phyloP scores from a whole-genome alignment of 192 early-diverging fungal species.

The Coemansia nantahalensis region DNA sequence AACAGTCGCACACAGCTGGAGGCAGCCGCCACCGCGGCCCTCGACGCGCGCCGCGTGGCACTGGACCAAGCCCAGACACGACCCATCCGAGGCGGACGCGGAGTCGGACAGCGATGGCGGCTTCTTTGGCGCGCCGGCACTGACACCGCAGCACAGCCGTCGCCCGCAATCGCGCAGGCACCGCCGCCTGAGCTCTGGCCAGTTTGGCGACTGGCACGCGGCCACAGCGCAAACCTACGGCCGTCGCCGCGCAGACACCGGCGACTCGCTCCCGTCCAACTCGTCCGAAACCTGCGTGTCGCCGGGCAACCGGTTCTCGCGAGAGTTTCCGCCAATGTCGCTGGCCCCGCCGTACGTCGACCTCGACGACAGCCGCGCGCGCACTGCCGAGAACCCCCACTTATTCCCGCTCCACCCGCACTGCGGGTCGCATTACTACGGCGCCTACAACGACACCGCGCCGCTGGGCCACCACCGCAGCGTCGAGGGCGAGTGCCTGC shows the following conservation, averaged over 20 bases:
- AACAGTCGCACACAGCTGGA: slow-evolving; percentile 5
- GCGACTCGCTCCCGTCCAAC: slow-evolving; percentile 34
- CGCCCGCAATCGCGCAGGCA: not conserved
- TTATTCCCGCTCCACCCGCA: not conserved
- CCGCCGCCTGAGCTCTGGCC: slow-evolving; percentile 12
- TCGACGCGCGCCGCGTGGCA: not conserved
- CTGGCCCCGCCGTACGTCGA: not conserved
- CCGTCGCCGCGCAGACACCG: slow-evolving; percentile 30
- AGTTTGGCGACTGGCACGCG: slow-evolving; percentile 8
- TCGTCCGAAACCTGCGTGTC: slow-evolving; percentile 50
- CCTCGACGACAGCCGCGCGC: not conserved
- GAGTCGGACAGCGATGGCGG: slow-evolving; percentile 40
- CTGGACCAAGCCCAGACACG: not conserved
- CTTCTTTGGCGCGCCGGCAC: not conserved
- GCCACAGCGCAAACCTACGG: not conserved
- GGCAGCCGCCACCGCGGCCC: slow-evolving; percentile 1
- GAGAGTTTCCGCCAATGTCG: slow-evolving; percentile 12
- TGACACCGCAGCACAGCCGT: no score
- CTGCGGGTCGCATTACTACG: not conserved
- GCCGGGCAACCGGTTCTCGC: slow-evolving; percentile 15
- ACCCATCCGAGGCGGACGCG: slow-evolving; percentile 38
- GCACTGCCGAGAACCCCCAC: not conserved
- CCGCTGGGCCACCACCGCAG: no score
- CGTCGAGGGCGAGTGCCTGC: no score
- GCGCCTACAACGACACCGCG: no score